These are phyloP conservation scores for Taphrina populina DNA, from an alignment of 1,139 yeast genomes.

Conservation along the genomic window DNA sequence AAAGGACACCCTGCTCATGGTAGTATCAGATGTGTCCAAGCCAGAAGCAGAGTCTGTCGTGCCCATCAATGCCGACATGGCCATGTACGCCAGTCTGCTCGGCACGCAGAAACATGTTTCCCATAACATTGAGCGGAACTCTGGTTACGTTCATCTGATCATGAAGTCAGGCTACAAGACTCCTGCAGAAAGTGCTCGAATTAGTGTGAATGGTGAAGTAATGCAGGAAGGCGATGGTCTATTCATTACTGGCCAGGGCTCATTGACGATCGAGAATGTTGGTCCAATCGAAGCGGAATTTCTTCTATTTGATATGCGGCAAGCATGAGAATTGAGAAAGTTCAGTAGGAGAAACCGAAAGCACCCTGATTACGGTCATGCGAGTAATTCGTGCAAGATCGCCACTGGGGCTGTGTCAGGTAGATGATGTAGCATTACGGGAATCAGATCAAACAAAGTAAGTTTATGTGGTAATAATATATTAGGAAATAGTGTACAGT, in stretches of 20 bases:
- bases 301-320: constrained; percentile 22
- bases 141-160: constrained; percentile 29
- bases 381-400: no score
- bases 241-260: constrained; percentile 14
- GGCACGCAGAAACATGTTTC: constrained; percentile 25
- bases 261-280: background rate
- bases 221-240: constrained; percentile 33
- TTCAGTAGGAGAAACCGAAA: no score
- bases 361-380: no score
- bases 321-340: no score
- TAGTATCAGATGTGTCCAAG: constrained; percentile 13
- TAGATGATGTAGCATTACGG: no score
- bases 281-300: constrained; percentile 18
- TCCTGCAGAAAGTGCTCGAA: constrained; percentile 16
- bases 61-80: constrained; percentile 34
- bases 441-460: no score
- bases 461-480: no score
- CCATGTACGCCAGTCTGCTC: constrained; percentile 28
- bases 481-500: no score
- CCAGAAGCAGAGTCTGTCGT: background rate
- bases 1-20: constrained; percentile 10
- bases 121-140: constrained; percentile 28
- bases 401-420: no score
- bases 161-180: constrained; percentile 31
- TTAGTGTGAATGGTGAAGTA: constrained; percentile 24